Percentiles rank a stretch among this genome's conserved stretches.
phyloP scores from a whole-genome alignment of 768 basidiomycete genomes.

The Leucosporidium creatinivorum region DNA sequence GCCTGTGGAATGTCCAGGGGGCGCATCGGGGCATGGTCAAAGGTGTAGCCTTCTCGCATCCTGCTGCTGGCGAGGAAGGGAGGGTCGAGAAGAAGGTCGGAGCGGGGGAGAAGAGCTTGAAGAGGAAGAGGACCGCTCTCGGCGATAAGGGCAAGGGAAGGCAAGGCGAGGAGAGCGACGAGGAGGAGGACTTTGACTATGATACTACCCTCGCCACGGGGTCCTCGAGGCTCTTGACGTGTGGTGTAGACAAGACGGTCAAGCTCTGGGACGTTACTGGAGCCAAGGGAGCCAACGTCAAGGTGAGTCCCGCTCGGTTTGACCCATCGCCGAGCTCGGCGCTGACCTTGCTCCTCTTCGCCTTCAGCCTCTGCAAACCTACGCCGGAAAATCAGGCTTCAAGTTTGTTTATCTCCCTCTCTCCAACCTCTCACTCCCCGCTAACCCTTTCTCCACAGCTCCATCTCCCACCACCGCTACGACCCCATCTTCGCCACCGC shows the following conservation, averaged over 20 bases:
- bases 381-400: slow-evolving; percentile 79
- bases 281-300: slow-evolving; percentile 36
- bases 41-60: slow-evolving; percentile 64
- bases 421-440: slow-evolving; percentile 7
- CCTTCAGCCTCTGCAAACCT: slow-evolving; percentile 62
- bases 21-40: slow-evolving; percentile 83
- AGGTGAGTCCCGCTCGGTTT: slow-evolving; percentile 23
- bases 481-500: slow-evolving; percentile 90
- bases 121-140: slow-evolving; percentile 24
- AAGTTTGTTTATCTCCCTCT: slow-evolving; percentile 54
- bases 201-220: slow-evolving; percentile 41
- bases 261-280: slow-evolving; percentile 64
- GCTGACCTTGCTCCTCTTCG: background rate
- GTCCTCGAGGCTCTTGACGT: slow-evolving; percentile 55
- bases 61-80: slow-evolving; percentile 42
- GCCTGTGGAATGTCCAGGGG: slow-evolving; percentile 51
- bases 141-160: slow-evolving; percentile 35
- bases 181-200: slow-evolving; percentile 35
- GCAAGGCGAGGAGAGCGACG: slow-evolving; percentile 34
- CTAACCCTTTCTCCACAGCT: slow-evolving; percentile 47
- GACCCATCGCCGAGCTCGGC: slow-evolving; percentile 5
- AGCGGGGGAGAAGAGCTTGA: slow-evolving; percentile 17
- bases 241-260: slow-evolving; percentile 72
- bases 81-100: slow-evolving; percentile 35
- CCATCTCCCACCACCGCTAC: slow-evolving; percentile 85